Conservation (phyloP, 2,329 filamentous ascomycete species). For the Aspergillus pseudoglaucus region DNA sequence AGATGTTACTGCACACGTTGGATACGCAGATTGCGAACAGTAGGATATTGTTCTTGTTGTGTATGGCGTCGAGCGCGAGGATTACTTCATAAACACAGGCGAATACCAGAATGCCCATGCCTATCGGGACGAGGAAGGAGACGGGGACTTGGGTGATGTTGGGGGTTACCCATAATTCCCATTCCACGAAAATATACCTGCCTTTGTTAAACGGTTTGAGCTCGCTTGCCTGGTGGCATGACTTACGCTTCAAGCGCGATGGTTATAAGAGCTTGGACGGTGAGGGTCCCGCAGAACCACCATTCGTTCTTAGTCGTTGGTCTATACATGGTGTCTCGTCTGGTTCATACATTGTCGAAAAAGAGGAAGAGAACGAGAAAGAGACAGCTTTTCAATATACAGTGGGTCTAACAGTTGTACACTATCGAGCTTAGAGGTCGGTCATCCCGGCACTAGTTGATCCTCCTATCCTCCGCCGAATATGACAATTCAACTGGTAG, state of each 20-base stretch:
- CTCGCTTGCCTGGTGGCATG: neutral
- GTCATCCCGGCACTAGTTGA: too few relatives aligned
- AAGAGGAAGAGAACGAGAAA: too few relatives aligned
- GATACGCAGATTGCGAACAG: constrained; percentile 13
- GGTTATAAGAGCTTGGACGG: constrained; percentile 3
- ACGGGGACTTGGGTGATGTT: constrained; percentile 7
- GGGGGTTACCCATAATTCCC: constrained; percentile 10
- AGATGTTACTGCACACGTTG: constrained; percentile 8
- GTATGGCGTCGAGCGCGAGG: constrained; percentile 11
- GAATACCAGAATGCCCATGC: constrained; percentile 7
- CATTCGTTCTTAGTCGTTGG: constrained; percentile 1
- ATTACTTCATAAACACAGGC: constrained; percentile 8
- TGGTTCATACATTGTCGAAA: too few relatives aligned
- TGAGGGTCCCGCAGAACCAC: constrained; percentile 3
- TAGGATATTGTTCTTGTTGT: constrained; percentile 14
- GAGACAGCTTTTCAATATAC: too few relatives aligned
- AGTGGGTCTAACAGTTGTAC: too few relatives aligned
- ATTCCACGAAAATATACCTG: constrained; percentile 9
- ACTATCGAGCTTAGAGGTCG: too few relatives aligned
- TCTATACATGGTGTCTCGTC: too few relatives aligned
- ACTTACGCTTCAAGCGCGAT: constrained; percentile 5
- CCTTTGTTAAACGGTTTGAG: neutral
- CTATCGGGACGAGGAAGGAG: constrained; percentile 7
- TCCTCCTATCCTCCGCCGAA: too few relatives aligned
- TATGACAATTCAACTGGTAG: too few relatives aligned